Evolutionary conservation across 202 grass and related monocot genomes (phyloP).

Genomic region (Elaeis oleifera): DNA sequence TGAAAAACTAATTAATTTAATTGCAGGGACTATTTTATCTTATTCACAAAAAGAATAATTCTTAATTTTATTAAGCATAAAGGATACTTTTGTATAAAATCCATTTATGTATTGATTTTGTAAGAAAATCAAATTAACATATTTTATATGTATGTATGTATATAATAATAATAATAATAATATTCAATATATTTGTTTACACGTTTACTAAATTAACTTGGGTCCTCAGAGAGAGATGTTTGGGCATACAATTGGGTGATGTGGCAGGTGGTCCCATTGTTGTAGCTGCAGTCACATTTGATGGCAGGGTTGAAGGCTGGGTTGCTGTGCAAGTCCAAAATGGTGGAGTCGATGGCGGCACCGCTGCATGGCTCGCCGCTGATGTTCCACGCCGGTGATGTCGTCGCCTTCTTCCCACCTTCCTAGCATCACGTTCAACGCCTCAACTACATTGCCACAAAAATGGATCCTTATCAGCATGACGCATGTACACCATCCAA

Average conservation of each 20-base stretch:
- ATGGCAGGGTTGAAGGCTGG: constrained; percentile 39
- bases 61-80: too few relatives aligned
- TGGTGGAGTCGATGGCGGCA: constrained; percentile 35
- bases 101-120: too few relatives aligned
- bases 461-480: background rate
- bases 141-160: too few relatives aligned
- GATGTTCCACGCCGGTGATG: constrained; percentile 49
- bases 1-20: too few relatives aligned
- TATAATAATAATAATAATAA: too few relatives aligned
- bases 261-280: constrained; percentile 59
- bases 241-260: constrained; percentile 43
- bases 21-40: too few relatives aligned
- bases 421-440: constrained; percentile 57
- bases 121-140: too few relatives aligned
- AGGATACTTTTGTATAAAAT: too few relatives aligned
- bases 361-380: constrained; percentile 74
- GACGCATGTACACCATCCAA: too few relatives aligned
- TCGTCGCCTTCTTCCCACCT: constrained; percentile 26
- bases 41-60: too few relatives aligned
- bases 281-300: constrained; percentile 40
- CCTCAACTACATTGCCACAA: constrained; percentile 34
- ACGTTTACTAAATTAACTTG: too few relatives aligned
- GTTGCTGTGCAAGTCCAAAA: constrained; percentile 24
- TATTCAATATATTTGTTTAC: too few relatives aligned
- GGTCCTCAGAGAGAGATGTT: background rate